Evolutionary conservation across 202 grass and related monocot genomes (phyloP).

Genomic region (Musa balbisiana): DNA sequence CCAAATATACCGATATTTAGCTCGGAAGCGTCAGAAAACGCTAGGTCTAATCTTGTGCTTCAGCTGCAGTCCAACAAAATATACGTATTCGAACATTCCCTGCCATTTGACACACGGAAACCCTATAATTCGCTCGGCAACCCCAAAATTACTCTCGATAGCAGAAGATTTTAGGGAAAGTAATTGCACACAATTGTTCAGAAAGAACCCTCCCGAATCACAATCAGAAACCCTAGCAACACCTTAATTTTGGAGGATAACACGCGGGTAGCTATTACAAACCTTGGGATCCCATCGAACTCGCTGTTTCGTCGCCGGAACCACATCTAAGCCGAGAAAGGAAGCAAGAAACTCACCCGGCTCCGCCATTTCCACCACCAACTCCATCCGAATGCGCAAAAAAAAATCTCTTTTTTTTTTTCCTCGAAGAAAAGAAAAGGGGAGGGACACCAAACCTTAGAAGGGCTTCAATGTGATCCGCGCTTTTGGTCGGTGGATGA

Average conservation of each 20-base stretch:
- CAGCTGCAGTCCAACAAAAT: background rate
- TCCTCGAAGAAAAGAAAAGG: too few relatives aligned
- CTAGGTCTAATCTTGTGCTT: background rate
- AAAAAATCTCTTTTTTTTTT: too few relatives aligned
- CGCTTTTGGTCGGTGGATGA: too few relatives aligned
- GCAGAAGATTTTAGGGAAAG: background rate
- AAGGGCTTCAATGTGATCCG: too few relatives aligned
- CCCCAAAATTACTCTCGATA: conserved; percentile 11
- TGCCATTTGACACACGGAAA: conserved; percentile 25
- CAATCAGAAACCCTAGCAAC: background rate
- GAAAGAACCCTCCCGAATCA: background rate
- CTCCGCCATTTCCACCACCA: conserved; percentile 1
- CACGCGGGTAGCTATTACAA: background rate
- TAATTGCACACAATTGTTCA: too few relatives aligned
- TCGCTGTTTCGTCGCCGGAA: background rate
- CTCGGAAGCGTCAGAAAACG: background rate
- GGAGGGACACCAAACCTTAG: too few relatives aligned
- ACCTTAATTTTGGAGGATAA: background rate
- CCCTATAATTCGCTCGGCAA: conserved; percentile 21
- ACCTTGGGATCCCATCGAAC: background rate
- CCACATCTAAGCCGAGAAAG: background rate
- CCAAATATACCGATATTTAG: background rate
- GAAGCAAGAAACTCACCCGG: background rate
- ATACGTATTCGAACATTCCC: conserved; percentile 24
- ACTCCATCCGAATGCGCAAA: background rate